Evolutionary conservation across 2,329 filamentous ascomycete species (phyloP).

Genomic region (Xylariaceae sp.): DNA sequence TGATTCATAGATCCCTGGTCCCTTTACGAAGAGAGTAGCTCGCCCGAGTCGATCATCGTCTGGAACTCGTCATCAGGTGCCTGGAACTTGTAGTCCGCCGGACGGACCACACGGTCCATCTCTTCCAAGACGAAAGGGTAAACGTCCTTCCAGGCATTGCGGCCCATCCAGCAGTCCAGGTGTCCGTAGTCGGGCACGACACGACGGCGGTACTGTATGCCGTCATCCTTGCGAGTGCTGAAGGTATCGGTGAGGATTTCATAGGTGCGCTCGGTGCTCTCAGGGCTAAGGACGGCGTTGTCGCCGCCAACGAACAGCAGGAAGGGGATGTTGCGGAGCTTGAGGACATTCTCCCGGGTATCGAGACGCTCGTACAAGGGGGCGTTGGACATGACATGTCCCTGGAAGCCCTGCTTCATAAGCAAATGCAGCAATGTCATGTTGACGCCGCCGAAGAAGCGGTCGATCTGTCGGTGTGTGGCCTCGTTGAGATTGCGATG

Average conservation of each 20-base stretch:
- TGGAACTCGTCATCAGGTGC: slow-evolving; percentile 54
- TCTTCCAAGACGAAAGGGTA: slow-evolving; percentile 63
- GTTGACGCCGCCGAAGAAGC: slow-evolving; percentile 68
- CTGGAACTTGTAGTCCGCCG: slow-evolving; percentile 49
- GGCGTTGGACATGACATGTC: slow-evolving; percentile 59
- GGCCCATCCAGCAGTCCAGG: slow-evolving; percentile 68
- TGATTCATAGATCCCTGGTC: neutral
- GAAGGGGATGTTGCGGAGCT: slow-evolving; percentile 61
- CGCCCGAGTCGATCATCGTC: slow-evolving; percentile 49
- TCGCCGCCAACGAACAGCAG: slow-evolving; percentile 62
- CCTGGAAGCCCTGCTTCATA: slow-evolving; percentile 61
- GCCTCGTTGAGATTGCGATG: slow-evolving; percentile 70
- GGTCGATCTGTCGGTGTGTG: slow-evolving; percentile 67
- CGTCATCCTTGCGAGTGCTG: slow-evolving; percentile 44
- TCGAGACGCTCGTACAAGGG: slow-evolving; percentile 56
- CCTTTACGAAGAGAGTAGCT: slow-evolving; percentile 41
- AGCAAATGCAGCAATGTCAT: slow-evolving; percentile 64
- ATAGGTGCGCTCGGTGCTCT: slow-evolving; percentile 61
- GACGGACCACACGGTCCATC: slow-evolving; percentile 59
- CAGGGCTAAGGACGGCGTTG: slow-evolving; percentile 62
- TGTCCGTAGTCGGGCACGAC: slow-evolving; percentile 66
- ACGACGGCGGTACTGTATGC: slow-evolving; percentile 55
- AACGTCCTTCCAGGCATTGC: slow-evolving; percentile 64
- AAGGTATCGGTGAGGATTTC: slow-evolving; percentile 60
- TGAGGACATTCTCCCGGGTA: slow-evolving; percentile 55